Base-by-base conservation (phyloP, 192 early-diverging fungal species). In the Umbelopsis sp. region DNA sequence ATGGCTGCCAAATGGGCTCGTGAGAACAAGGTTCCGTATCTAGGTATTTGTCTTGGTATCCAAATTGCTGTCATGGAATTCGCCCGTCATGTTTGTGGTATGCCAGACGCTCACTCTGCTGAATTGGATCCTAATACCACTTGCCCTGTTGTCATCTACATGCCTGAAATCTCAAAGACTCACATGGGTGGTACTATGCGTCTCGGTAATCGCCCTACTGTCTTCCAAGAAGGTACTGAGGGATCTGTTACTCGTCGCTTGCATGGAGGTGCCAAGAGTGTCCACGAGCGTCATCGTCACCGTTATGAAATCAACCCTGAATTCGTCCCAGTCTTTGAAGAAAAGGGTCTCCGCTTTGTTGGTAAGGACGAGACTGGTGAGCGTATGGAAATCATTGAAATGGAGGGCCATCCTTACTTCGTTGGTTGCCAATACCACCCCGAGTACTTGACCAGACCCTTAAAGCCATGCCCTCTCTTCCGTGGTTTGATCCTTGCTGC, bases 121-220 rank as follows among this genome's bases (percentile, higher is more conserved):
- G 98, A 99, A 81, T 84, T 98, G 69, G 88, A 86, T 68, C 83
- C 88, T 50, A 81, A 93, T 70, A 88, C 93, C 29, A 80, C 78
- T 8, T 84, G 85, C 34, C 89, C 89, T 20, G 91, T 94, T n/a
- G 92, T 99, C 34, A 83, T 98, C 12, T 96, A 93, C 82, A 99
- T 99, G 98, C 98, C 98, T 66, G 98, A 99, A 82, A 96, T 98
- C 80, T 89, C 89, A 69, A 91, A 88, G 71, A 92, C 93, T 31
- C 90, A 93, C 54, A 82, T 98, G 82, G 98, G 98, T 56, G 98
- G 95, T 36, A 99, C 96, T 34, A 99, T 99, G 98, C 90, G 98
- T 56, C 80, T 99, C 7, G 98, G 98, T 12, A 80, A 85, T 52
- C 90, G 94, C 41, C 82, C 89, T 12, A 98, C 98, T 31, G 79